Evolutionary conservation across 495 filamentous ascomycete genomes (phyloP).

Genomic region (Aspergillus olivimuriae): DNA sequence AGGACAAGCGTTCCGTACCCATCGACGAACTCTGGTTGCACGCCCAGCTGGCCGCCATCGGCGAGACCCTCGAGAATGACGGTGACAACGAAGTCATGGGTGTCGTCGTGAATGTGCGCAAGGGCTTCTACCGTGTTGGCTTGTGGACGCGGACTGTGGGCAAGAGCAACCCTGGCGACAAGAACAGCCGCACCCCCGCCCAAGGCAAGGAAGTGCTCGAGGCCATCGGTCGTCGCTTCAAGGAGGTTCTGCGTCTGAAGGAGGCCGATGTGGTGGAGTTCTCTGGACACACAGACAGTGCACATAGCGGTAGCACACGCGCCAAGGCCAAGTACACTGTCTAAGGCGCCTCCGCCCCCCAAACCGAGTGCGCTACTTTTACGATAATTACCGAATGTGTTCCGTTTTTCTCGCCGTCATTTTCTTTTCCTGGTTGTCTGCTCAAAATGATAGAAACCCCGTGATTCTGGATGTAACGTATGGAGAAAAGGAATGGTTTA

Average conservation of each 20-base stretch:
- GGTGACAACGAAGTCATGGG: conserved; percentile 95
- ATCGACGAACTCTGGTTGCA: conserved; percentile 98
- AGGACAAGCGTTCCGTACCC: conserved; percentile 80
- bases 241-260: conserved; percentile 75
- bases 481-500: no score
- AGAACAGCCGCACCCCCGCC: conserved; percentile 62
- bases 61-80: conserved; percentile 93
- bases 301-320: conserved; percentile 84
- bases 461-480: no score
- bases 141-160: conserved; percentile 89
- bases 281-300: conserved; percentile 90
- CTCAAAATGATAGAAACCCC: no score
- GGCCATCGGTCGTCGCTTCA: conserved; percentile 82
- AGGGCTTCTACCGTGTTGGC: conserved; percentile 94
- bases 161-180: conserved; percentile 68
- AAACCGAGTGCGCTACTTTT: conserved; percentile 7
- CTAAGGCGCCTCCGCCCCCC: conserved; percentile 39
- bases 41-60: conserved; percentile 92
- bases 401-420: conserved; percentile 2
- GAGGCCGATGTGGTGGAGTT: conserved; percentile 79
- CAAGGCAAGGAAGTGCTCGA: conserved; percentile 79
- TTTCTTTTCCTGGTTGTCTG: no score
- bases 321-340: conserved; percentile 91
- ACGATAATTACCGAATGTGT: conserved; percentile 11
- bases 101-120: conserved; percentile 97